A percentile compares a stretch with the other conserved stretches of the same genome.
phyloP scores from a whole-genome alignment of 164 flowering plant genomes.

The Vitis vinifera region ASM3070453v1 NC_081807.1:6767501-6768000 shows the following conservation, averaged over 20 bases:
- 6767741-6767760: slow-evolving; percentile 65
- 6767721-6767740: slow-evolving; percentile 62
- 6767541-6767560: slow-evolving; percentile 66
- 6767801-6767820: slow-evolving; percentile 30
- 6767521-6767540: slow-evolving; percentile 55
- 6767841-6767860: slow-evolving; percentile 57
- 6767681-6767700: slow-evolving; percentile 11
- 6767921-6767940: slow-evolving; percentile 71
- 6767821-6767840: slow-evolving; percentile 45
- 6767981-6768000: slow-evolving; percentile 70
- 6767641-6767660: slow-evolving; percentile 29
- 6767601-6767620: slow-evolving; percentile 43
- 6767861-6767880: slow-evolving; percentile 63
- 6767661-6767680: slow-evolving; percentile 18
- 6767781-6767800: slow-evolving; percentile 61
- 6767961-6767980: slow-evolving; percentile 66
- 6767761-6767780: slow-evolving; percentile 53
- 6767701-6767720: slow-evolving; percentile 29
- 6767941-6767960: slow-evolving; percentile 75
- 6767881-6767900: slow-evolving; percentile 53
- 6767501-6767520: slow-evolving; percentile 15
- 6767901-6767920: slow-evolving; percentile 52
- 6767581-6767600: slow-evolving; percentile 61
- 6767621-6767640: slow-evolving; percentile 34
- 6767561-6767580: slow-evolving; percentile 65